A percentile compares a stretch with the other conserved stretches of the same genome.
These are phyloP conservation scores for Sporothrix dimorphospora DNA, from an alignment of 2,329 filamentous ascomycete species.

Conservation along the genomic window DNA sequence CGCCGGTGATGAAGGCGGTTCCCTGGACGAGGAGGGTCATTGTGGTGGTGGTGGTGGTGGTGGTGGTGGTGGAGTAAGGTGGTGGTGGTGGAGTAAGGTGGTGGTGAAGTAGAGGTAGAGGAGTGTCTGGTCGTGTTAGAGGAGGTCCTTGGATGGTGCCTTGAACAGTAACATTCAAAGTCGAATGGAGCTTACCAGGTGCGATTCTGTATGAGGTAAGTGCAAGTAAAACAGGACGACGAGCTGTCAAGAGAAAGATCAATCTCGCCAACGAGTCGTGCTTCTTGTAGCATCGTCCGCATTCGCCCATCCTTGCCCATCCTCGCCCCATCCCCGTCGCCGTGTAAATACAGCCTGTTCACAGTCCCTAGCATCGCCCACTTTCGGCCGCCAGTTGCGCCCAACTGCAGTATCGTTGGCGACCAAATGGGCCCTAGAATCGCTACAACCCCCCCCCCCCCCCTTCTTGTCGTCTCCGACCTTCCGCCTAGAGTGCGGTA, in stretches of 20 bases:
- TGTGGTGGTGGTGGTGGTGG: not conserved
- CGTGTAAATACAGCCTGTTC: conserved; percentile 23
- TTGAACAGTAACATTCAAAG: too few relatives aligned
- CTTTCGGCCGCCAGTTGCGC: not conserved
- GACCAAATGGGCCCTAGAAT: not conserved
- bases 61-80: too few relatives aligned
- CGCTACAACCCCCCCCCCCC: not conserved
- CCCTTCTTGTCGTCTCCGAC: not conserved
- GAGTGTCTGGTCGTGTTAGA: not conserved
- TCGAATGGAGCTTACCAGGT: not conserved
- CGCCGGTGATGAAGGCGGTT: conserved; percentile 33
- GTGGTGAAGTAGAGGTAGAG: not conserved
- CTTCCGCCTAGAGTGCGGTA: conserved; percentile 11
- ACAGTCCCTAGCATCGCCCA: not conserved
- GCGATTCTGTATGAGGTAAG: not conserved
- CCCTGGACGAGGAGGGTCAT: conserved; percentile 29
- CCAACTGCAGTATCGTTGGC: not conserved
- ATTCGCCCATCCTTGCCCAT: not conserved
- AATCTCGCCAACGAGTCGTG: not conserved
- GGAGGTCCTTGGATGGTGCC: not conserved
- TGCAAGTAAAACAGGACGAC: not conserved
- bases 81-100: too few relatives aligned
- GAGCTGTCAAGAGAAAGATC: not conserved
- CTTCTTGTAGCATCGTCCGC: not conserved
- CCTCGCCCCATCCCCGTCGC: not conserved